phyloP scores from a whole-genome alignment of 805 yeast genomes.

The Saccharomyces eubayanus region DNA sequence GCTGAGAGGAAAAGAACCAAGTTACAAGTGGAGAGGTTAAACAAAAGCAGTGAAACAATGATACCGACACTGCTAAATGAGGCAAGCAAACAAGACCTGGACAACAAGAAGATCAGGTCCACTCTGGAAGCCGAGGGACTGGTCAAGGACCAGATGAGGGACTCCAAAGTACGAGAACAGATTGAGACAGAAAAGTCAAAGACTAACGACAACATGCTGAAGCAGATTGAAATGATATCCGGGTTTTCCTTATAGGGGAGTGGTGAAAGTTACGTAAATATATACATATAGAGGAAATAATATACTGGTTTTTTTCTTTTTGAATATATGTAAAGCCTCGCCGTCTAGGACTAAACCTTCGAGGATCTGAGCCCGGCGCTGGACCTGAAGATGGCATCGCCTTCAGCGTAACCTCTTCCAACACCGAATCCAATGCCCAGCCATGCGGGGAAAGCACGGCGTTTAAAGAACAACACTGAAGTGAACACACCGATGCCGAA shows the following conservation, averaged over 20 bases:
- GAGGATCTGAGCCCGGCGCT: constrained; percentile 68
- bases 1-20: constrained; percentile 23
- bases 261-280: neutral
- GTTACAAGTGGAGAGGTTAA: constrained; percentile 17
- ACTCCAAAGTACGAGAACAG: constrained; percentile 16
- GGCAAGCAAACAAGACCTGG: constrained; percentile 1
- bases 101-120: neutral
- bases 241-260: constrained; percentile 24
- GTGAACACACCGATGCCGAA: constrained; percentile 94
- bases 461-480: constrained; percentile 79
- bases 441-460: constrained; percentile 98
- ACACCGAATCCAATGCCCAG: constrained; percentile 94
- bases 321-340: neutral
- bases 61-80: constrained; percentile 6
- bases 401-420: constrained; percentile 97
- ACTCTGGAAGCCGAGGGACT: constrained; percentile 16
- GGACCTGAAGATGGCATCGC: constrained; percentile 91
- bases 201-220: constrained; percentile 23
- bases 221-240: constrained; percentile 30
- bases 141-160: constrained; percentile 23
- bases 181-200: constrained; percentile 18
- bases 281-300: neutral
- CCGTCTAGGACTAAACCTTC: constrained; percentile 41
- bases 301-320: neutral
- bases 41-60: constrained; percentile 12